These are phyloP conservation scores for Thielaviopsis ethacetica DNA, from an alignment of 2,329 filamentous ascomycete genomes.

Conservation along the genomic window DNA sequence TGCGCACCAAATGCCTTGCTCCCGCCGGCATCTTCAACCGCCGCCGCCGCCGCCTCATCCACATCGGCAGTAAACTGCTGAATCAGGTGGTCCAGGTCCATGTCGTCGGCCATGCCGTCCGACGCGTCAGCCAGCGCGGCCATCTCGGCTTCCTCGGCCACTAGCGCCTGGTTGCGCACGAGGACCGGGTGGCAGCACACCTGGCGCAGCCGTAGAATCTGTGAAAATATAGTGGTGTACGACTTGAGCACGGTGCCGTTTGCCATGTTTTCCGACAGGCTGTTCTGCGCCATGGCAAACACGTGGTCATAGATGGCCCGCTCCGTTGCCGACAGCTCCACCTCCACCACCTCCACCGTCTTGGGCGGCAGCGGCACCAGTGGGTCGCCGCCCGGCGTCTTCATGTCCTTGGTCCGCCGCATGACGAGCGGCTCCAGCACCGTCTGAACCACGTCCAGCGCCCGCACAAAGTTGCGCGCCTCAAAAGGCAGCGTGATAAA, in stretches of 20 bases:
- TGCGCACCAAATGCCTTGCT: conserved; percentile 57
- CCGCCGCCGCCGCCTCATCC: conserved; percentile 38
- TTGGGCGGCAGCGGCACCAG: conserved; percentile 72
- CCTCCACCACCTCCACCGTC: conserved; percentile 67
- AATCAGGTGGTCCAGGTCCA: conserved; percentile 81
- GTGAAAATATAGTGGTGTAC: conserved; percentile 92
- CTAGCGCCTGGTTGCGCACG: conserved; percentile 67
- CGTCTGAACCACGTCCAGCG: conserved; percentile 91
- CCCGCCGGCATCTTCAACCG: background rate
- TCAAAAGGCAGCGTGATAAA: conserved; percentile 98
- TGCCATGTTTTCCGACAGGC: conserved; percentile 74
- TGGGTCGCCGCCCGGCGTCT: conserved; percentile 61
- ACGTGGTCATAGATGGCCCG: conserved; percentile 88
- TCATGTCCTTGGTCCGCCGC: conserved; percentile 94
- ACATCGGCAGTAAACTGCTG: conserved; percentile 62
- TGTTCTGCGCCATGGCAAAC: conserved; percentile 63
- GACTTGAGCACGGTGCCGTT: conserved; percentile 88
- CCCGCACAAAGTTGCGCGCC: conserved; percentile 82
- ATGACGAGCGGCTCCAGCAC: conserved; percentile 92
- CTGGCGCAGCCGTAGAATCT: conserved; percentile 82
- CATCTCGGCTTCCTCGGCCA: conserved; percentile 77
- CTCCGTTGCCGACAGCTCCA: conserved; percentile 73
- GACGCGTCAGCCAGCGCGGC: conserved; percentile 60
- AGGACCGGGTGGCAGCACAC: conserved; percentile 87
- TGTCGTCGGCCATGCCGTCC: conserved; percentile 78